Base-by-base conservation (phyloP, 1,139 yeast species). In the Scheffersomyces segobiensis region DNA sequence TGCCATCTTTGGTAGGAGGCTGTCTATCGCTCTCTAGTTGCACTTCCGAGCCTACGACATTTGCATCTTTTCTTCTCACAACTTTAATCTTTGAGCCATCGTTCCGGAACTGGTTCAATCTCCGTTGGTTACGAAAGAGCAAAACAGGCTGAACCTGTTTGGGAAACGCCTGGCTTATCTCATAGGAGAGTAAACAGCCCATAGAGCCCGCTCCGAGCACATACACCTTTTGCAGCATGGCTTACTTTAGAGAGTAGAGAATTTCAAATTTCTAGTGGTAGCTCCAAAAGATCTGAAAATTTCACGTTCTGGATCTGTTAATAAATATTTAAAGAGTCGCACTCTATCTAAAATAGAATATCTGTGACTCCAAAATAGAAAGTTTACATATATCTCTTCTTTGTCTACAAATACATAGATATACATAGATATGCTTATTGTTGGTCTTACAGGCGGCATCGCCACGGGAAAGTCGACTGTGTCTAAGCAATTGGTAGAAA, bases 401-500 rank as follows among this genome's bases (percentile, higher is more conserved):
- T 32, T 32, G 12, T 32, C 42, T 32, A 14, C 42, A 32, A 32
- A 8, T 32, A 32, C 42, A 10, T 32, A 32, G 42, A 32, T 32
- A 32, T 12, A 32, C 12, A 48, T 48, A 20, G 50, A 48, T 42
- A 95, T 95, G 99, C 83, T 95, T 56, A 83, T 95, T 47, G 84
- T 96, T 10, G 99, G 99, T 0, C 82, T 95, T 26, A 95, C 99
- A 0, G 99, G 99, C 0, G 98, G 98, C 0, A 95, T 95, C 56
- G 97, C 98, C 10, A 84, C 96, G 5, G 99, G 99, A 1, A 96
- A 96, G 70, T 89, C 97, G 17, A 93, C 98, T 0, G 98, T 92
- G 0, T 91, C 98, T 0, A 71, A 76, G 19, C 73, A 82, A 39
- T 75, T 95, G 12, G 62, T 72, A 7, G 83, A 85, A 17, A 76